Conservation (phyloP, 306 rosid genomes). For the Quercus cerris region DNA sequence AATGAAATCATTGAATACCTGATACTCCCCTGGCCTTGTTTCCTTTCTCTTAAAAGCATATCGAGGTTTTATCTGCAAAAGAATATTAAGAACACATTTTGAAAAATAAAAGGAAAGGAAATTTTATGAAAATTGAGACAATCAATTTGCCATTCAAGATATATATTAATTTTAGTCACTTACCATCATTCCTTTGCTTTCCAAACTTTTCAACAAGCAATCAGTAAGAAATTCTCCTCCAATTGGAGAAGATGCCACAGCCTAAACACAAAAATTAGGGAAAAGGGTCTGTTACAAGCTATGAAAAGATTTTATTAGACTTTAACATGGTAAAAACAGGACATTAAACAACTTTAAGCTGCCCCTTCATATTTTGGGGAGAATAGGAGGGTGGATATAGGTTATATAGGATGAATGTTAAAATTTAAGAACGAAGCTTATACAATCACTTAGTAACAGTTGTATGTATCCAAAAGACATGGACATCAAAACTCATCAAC, state of each 20-base stretch:
- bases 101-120: neutral
- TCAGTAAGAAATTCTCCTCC: slow-evolving; percentile 99
- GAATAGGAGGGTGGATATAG: neutral
- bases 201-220: slow-evolving; percentile 94
- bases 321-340: neutral
- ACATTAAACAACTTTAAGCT: slow-evolving; percentile 2
- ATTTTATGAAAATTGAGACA: slow-evolving; percentile 5
- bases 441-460: neutral
- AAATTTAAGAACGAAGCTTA: neutral
- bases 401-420: neutral
- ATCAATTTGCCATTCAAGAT: slow-evolving; percentile 7
- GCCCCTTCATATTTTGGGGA: neutral
- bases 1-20: slow-evolving; percentile 49
- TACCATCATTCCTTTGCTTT: slow-evolving; percentile 88
- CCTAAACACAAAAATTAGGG: slow-evolving; percentile 42
- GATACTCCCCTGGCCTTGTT: slow-evolving; percentile 94
- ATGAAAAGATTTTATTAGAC: slow-evolving; percentile 4
- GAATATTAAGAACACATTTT: neutral
- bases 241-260: slow-evolving; percentile 85
- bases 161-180: slow-evolving; percentile 29
- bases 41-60: slow-evolving; percentile 94
- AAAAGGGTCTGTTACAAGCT: slow-evolving; percentile 2
- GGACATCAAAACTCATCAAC: neutral
- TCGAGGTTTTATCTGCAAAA: slow-evolving; percentile 78
- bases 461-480: neutral